Evolutionary conservation across 1,139 yeast species (phyloP).

Genomic region (Protomyces pachydermus): DNA sequence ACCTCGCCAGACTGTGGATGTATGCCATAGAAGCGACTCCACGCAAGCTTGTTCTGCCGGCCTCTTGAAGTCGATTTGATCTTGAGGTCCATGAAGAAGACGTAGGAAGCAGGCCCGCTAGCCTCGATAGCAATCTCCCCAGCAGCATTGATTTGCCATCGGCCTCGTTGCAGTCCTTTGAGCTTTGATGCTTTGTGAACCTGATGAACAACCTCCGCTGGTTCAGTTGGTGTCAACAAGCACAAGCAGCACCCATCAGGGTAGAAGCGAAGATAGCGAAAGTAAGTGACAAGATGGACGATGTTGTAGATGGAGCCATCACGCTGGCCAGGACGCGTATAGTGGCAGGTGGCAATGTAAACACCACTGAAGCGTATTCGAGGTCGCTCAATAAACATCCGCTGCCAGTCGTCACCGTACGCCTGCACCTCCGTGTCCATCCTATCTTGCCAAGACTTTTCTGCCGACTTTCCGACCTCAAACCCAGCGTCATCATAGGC

Average conservation of each 20-base stretch:
- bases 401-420: constrained; percentile 40
- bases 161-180: constrained; percentile 21
- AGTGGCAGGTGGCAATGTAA: constrained; percentile 79
- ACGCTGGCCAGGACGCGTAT: constrained; percentile 72
- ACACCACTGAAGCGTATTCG: constrained; percentile 74
- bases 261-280: constrained; percentile 73
- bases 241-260: constrained; percentile 71
- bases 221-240: constrained; percentile 62
- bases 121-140: constrained; percentile 13
- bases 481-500: constrained; percentile 34
- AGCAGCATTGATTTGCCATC: constrained; percentile 8
- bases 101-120: constrained; percentile 17
- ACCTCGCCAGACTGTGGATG: constrained; percentile 11
- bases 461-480: constrained; percentile 24
- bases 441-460: neutral
- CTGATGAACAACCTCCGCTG: constrained; percentile 49
- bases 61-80: constrained; percentile 19
- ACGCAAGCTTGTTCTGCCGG: constrained; percentile 22
- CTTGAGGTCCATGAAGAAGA: constrained; percentile 23
- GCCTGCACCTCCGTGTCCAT: neutral
- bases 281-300: constrained; percentile 76
- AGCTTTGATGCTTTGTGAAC: constrained; percentile 8
- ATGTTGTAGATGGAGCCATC: constrained; percentile 56
- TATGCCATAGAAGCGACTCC: constrained; percentile 13
- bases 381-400: constrained; percentile 52